Evolutionary conservation across 2,329 filamentous ascomycete genomes (phyloP), one percentile per base, ranked within the genome.

Genomic region (Verticillium klebahnii): DNA sequence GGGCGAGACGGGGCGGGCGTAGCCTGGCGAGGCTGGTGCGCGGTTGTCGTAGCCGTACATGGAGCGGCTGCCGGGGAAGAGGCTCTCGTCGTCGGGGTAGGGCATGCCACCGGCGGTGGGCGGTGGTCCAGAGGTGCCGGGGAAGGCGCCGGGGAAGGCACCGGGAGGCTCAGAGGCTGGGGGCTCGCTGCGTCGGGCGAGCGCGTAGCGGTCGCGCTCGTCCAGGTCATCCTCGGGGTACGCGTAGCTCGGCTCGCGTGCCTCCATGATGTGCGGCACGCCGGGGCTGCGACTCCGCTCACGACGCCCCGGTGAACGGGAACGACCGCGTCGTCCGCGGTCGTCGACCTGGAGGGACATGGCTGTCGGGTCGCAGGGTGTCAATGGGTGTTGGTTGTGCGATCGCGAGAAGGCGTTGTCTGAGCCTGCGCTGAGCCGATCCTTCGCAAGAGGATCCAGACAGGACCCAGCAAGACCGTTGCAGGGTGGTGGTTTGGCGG

Each of bases 281-380:
- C 68, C 66, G 32, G 69, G 75, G 50, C 69, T 71, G 54, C 73
- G 72, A 67, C 72, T 74, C 58, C 72, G 72, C 59, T 75, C 73
- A 57, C 71, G 74, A 71, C 74, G 79, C 69, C 71, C 75, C 56
- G 74, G 76, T 0, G 83, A 85, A 59, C 78, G 76, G 59, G 82
- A 81, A 60, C 81, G 81, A 57, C 74, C 78, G 60, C 79, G 78
- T 56, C 77, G 76, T 57, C 73, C 72, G 62, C 71, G 70, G 61
- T 79, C 78, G 62, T 81, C 79, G 60, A 83, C 78, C 61, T 77
- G 75, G 55, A 85, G 75, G 67, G 84, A 85, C 83, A 85, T 86
- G 68, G 62, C 67, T 25, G 19, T 50, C 9, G 19, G 23, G 37
- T 19, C 29, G 56, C 15, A 15, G 5, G 29, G 31, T 37, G 55